Evolutionary conservation across 768 basidiomycete species (phyloP).

Genomic region (Hypholoma fasciculare): DNA sequence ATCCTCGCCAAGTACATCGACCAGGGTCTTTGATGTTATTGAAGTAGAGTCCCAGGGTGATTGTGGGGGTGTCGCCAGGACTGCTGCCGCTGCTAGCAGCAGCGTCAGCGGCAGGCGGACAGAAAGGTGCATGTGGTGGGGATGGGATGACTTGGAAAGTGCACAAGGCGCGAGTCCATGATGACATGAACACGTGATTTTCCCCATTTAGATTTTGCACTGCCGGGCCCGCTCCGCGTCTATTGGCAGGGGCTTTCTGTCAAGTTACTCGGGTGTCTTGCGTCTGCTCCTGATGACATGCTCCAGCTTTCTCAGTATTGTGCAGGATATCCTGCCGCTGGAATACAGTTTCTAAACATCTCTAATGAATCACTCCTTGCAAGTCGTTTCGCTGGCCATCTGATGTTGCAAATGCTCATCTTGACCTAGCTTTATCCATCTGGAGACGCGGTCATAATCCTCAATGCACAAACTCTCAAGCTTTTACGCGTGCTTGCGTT

Average conservation of each 20-base stretch:
- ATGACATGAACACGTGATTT: slow-evolving; percentile 4
- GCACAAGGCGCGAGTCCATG: slow-evolving; percentile 2
- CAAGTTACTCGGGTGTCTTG: background rate
- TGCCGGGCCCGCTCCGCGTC: background rate
- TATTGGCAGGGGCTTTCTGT: background rate
- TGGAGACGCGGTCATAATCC: slow-evolving; percentile 66
- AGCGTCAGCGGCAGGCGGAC: slow-evolving; percentile 22
- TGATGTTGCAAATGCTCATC: slow-evolving; percentile 7
- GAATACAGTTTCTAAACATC: slow-evolving; percentile 58
- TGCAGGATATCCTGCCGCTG: slow-evolving; percentile 51
- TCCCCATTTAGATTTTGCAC: background rate
- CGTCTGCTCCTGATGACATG: slow-evolving; percentile 27
- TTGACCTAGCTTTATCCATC: slow-evolving; percentile 65
- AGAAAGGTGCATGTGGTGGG: slow-evolving; percentile 23
- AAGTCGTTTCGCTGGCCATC: slow-evolving; percentile 18
- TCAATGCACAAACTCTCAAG: slow-evolving; percentile 66
- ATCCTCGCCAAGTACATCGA: slow-evolving; percentile 77
- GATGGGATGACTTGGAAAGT: slow-evolving; percentile 11
- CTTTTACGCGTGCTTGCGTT: slow-evolving; percentile 75
- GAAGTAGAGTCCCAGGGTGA: slow-evolving; percentile 22
- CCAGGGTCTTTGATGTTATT: slow-evolving; percentile 55
- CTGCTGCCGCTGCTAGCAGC: slow-evolving; percentile 28
- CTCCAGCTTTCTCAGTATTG: slow-evolving; percentile 40
- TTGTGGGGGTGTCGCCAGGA: slow-evolving; percentile 32
- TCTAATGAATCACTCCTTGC: slow-evolving; percentile 61